Base-by-base conservation (phyloP, 1,284 basidiomycete genomes). In the Agaricales sp. region DNA sequence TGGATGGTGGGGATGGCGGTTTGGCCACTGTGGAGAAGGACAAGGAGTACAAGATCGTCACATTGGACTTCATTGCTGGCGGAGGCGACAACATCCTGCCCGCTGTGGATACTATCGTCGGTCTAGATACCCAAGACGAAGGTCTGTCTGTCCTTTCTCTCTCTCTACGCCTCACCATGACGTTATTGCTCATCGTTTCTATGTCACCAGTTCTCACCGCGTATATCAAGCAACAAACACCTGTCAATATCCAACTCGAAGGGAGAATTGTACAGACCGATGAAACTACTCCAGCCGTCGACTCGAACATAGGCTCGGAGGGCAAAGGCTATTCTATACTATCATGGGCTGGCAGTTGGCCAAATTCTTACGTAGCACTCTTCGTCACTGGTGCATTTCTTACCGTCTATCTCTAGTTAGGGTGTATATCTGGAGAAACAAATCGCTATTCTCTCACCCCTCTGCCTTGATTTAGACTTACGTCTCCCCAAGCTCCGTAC, bases 21-120 rank as follows among this genome's bases (percentile, higher is more conserved):
- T 46, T 53, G 12, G 43, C 59, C 25, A 53, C 56, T 14, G 22
- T 51, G 30, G 50, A 53, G 4, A 50, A 50, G 18, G 52, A 59
- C 19, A 57, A 61, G n/a, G 57, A 59, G 25, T 53, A 57, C 16
- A 51, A 53, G 3, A 57, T 49, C 43, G 48, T 49, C 0, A 58
- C 56, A 21, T 35, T 55, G 19, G 69, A 70, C 52, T 70, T 64
- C 53, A 50, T 70, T 4, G 67, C 68, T 1, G 58, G 57, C 2
- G 69, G 69, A 23, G 69, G 70, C 19, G 69, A 70, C 50, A 66
- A 63, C 38, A 66, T 67, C 52, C 64, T 61, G 61, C 55, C 58
- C 16, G 50, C 57, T 21, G 56, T 59, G 21, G 55, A 51, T 14
- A 61, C 55, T 23, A 62, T 59, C 22, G 54, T 56, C 16, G 57